Conservation (phyloP, 2,329 filamentous ascomycete genomes). For the Talaromyces sp. region DNA sequence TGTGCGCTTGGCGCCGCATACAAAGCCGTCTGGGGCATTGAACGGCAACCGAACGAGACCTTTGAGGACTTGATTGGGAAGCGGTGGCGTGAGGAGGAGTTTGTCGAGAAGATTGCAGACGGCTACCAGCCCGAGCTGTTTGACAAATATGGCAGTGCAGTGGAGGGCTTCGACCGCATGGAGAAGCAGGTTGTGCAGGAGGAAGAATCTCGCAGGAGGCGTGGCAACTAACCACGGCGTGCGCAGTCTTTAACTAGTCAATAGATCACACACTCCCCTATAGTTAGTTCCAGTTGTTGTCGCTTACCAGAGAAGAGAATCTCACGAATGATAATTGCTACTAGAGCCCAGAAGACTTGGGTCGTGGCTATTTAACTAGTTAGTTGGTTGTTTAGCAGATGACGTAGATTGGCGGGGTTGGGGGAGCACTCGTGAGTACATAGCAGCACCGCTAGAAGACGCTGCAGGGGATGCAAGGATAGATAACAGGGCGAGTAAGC, state of each 20-base stretch:
- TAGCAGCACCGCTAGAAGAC: not conserved
- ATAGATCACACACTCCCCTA: not conserved
- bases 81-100: slow-evolving; percentile 80
- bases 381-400: not conserved
- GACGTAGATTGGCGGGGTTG: not conserved
- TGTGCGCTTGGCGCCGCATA: slow-evolving; percentile 92
- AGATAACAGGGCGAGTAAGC: not conserved
- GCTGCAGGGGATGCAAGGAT: not conserved
- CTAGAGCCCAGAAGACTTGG: not conserved
- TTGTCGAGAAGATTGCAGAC: slow-evolving; percentile 74
- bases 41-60: slow-evolving; percentile 61
- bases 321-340: not conserved
- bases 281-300: not conserved
- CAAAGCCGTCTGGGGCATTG: slow-evolving; percentile 90
- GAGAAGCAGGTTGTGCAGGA: slow-evolving; percentile 60
- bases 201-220: slow-evolving; percentile 11
- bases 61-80: slow-evolving; percentile 84
- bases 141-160: slow-evolving; percentile 69
- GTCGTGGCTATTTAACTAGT: not conserved
- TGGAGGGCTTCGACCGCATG: slow-evolving; percentile 72
- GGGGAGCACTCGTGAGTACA: not conserved
- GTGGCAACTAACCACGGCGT: slow-evolving; percentile 13
- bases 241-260: not conserved
- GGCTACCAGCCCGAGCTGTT: slow-evolving; percentile 74
- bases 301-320: not conserved